Evolutionary conservation across 2,329 filamentous ascomycete species (phyloP).

Genomic region (Xylariales sp.): DNA sequence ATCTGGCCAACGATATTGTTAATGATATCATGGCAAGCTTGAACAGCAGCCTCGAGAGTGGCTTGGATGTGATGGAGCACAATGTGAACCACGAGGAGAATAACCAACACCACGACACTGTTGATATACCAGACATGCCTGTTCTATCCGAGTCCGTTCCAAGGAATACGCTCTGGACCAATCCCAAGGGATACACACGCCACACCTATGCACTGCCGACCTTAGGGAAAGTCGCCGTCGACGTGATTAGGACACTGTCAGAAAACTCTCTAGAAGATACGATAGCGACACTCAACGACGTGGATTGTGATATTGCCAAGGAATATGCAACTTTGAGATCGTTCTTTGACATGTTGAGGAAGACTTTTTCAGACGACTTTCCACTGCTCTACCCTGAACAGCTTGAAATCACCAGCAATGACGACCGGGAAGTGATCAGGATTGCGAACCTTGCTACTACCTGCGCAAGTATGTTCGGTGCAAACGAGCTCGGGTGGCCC

Average conservation of each 20-base stretch:
- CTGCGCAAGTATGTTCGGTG: slow-evolving; percentile 27
- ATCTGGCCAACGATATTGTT: slow-evolving; percentile 7
- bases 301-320: slow-evolving; percentile 22
- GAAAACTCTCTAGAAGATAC: slow-evolving; percentile 27
- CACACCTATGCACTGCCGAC: slow-evolving; percentile 27
- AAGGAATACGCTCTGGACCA: slow-evolving; percentile 23
- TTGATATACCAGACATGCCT: slow-evolving; percentile 5
- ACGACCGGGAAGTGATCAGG: slow-evolving; percentile 23
- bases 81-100: background rate
- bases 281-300: slow-evolving; percentile 22
- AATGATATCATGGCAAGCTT: slow-evolving; percentile 6
- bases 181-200: slow-evolving; percentile 25
- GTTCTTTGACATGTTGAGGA: slow-evolving; percentile 22
- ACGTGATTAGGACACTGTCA: slow-evolving; percentile 26
- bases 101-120: slow-evolving; percentile 9
- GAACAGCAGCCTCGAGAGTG: background rate
- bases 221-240: slow-evolving; percentile 24
- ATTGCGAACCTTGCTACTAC: slow-evolving; percentile 25
- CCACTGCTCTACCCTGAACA: slow-evolving; percentile 19
- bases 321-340: slow-evolving; percentile 22
- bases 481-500: slow-evolving; percentile 25
- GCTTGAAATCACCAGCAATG: slow-evolving; percentile 18
- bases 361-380: slow-evolving; percentile 17
- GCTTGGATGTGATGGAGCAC: slow-evolving; percentile 7
- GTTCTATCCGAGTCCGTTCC: background rate